Evolutionary conservation across 2,329 filamentous ascomycete genomes (phyloP), one percentile per base, ranked within the genome.

Genomic region (Colletotrichum sp.): DNA sequence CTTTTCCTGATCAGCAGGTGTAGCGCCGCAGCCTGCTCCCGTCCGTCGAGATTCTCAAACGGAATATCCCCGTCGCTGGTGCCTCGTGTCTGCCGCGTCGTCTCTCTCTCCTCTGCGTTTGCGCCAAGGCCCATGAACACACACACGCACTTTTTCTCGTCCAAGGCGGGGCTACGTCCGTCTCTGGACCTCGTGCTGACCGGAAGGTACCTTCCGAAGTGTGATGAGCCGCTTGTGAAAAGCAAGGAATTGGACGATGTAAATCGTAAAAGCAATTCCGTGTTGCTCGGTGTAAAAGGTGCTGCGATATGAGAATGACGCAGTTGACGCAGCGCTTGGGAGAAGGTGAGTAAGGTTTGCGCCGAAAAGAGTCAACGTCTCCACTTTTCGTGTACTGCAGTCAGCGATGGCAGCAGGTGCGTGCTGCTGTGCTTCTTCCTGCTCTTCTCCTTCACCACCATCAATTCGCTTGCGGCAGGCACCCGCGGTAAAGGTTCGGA

Each of bases 1-100:
- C 81, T 83, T 76, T 77, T 80, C 77, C 81, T 83, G 66, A 84
- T 24, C 6, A 69, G 44, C 8, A 34, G 64, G 10, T 62, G 34
- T 16, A 74, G 21, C n/a, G 39, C 64, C 28, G 73, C 59, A 10
- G 70, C 28, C 16, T 76, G 57, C 28, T 60, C 34, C 4, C 18
- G 39, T 2, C 49, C 70, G 28, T 66, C 26, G 18, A 65, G 18
- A 16, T 39, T 28, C 13, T 55, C 64, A 9, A 44, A 18, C 10
- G 60, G 34, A 15, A 26, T 21, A 16, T 30, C 57, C 13, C 32
- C 26, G 30, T 63, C n/a, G 24, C n/a, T 28, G 9, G 30, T 13
- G 12, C 55, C 13, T 26, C 6, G 18, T 49, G 18, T 49, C n/a
- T 49, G 26, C 34, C 12, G n/a, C 68, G 49, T 12, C 21, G 18